Base-by-base conservation (phyloP, 2,329 filamentous ascomycete genomes). In the Malbranchea zuffiana region DNA sequence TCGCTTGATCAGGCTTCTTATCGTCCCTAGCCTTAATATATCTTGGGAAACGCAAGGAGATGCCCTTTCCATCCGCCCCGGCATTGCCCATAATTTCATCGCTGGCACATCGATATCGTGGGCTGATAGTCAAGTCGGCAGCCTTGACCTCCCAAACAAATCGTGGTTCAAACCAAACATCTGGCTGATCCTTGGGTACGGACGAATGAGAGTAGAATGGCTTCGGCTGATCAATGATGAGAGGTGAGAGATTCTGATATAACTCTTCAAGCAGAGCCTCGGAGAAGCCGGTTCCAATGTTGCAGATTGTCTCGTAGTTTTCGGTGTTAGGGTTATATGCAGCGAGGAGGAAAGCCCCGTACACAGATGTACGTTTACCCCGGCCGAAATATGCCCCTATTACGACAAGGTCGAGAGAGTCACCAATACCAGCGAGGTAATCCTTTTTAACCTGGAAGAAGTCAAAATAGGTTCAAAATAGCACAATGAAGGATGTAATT, bases 61-160 rank as follows among this genome's bases (percentile, higher is more conserved):
- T 83, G 2, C 90, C 90, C 53, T 78, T 79, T 10, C 72, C 72
- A 57, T 77, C 78, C 3, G 55, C 59, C 33, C 78, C 80, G 4
- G 36, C 13, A 20, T 79, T 78, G 41, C 83, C 81, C n/a, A 82
- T 71, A 5, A 87, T 78, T 55, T 92, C 84, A 48, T 80, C 78
- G 31, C 75, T 75, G 1, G 83, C 90, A n/a, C 90, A 90, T 62
- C 87, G 85, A 63, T 98, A 98, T 25, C 87, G 71, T 17, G 90
- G 90, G 48, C 81, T 88, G 15, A 98, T 72, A 1, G 90, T 96
- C 50, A 98, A 61, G 66, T 98, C 90, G 1, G 90, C 90, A 8
- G 88, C 93, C 67, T 88, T 93, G 49, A 98, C 87, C 62, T 98
- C 90, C 90, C 90, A 98, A 1, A 98, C 90, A 51, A 81, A 80